Evolutionary conservation across 2,329 filamentous ascomycete species (phyloP), one percentile per base, ranked within the genome.

Genomic region (Penicillium sp.): DNA sequence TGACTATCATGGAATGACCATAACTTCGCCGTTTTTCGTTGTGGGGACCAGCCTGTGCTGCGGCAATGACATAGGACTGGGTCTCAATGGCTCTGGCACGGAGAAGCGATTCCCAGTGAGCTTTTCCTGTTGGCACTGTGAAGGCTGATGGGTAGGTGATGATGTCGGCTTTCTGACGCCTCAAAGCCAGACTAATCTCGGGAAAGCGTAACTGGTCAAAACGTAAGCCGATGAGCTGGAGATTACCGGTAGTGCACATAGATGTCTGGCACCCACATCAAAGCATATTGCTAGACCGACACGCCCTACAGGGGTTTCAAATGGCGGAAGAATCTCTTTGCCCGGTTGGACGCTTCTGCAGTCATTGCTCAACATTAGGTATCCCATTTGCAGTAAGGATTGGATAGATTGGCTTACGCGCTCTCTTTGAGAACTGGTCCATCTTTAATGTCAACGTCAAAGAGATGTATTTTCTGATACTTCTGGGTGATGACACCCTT

Each of bases 391-490:
- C 19, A 19, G 7, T n/a, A 2, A 14, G 31, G 22, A 19, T n/a
- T 29, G 6, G 11, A 16, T 13, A 14, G 21, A 27, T n/a, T 22
- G 13, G 69, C 74, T 54, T 62, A 79, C 76, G 80, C 76, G 69
- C 84, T 87, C 70, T 90, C 88, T 63, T 82, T 85, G 61, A 90
- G 71, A 0, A 79, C 73, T 0, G 86, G 85, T 0, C 84, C 85
- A 24, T 78, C 77, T 54, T 81, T 76, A 56, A 86, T 83, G 43
- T 82, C 81, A 57, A 87, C 83, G 72, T 97, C 91, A 75, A 98
- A 97, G 14, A 97, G 82, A 72, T 97, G 93, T 31, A 96, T 78
- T 74, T 98, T 98, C 73, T 96, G 89, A 76, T 97, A 97, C 21
- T 81, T 78, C 14, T 87, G 81, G 1, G 76, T 74, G 27, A 90